Evolutionary conservation across 495 filamentous ascomycete species (phyloP).

Genomic region (Sabuloglossum arenarium): DNA sequence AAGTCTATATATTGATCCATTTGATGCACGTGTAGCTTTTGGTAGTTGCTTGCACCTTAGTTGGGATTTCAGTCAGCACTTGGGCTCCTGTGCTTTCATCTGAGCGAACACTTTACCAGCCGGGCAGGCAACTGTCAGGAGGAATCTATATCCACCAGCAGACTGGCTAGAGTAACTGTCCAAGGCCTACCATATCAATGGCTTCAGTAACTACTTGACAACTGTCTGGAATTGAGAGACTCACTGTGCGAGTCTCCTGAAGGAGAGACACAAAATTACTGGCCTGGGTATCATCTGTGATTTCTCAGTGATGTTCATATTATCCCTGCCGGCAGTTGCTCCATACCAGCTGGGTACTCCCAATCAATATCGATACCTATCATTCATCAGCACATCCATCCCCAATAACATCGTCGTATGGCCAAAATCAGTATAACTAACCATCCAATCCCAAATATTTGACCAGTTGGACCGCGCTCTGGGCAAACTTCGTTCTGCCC

Average conservation of each 20-base stretch:
- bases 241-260: slow-evolving; percentile 29
- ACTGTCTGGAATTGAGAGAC: not conserved
- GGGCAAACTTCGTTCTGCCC: slow-evolving; percentile 48
- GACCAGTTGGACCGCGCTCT: slow-evolving; percentile 41
- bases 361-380: slow-evolving; percentile 38
- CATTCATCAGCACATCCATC: not conserved
- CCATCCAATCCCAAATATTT: slow-evolving; percentile 43
- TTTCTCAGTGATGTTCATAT: not conserved
- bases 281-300: slow-evolving; percentile 31
- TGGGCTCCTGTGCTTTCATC: not conserved
- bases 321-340: not conserved
- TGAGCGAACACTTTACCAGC: slow-evolving; percentile 16
- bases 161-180: slow-evolving; percentile 35
- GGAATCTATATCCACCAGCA: slow-evolving; percentile 34
- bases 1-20: slow-evolving; percentile 69
- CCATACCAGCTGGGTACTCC: slow-evolving; percentile 32
- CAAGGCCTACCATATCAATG: slow-evolving; percentile 23
- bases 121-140: slow-evolving; percentile 55
- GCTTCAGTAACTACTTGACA: not conserved
- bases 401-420: not conserved
- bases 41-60: slow-evolving; percentile 40
- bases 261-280: slow-evolving; percentile 51
- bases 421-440: slow-evolving; percentile 2
- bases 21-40: slow-evolving; percentile 36
- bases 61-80: not conserved